Percentiles rank a stretch among this genome's conserved stretches.
Evolutionary conservation across 208 protist genomes (phyloP).

Genomic region (Trypanosoma boissoni): DNA sequence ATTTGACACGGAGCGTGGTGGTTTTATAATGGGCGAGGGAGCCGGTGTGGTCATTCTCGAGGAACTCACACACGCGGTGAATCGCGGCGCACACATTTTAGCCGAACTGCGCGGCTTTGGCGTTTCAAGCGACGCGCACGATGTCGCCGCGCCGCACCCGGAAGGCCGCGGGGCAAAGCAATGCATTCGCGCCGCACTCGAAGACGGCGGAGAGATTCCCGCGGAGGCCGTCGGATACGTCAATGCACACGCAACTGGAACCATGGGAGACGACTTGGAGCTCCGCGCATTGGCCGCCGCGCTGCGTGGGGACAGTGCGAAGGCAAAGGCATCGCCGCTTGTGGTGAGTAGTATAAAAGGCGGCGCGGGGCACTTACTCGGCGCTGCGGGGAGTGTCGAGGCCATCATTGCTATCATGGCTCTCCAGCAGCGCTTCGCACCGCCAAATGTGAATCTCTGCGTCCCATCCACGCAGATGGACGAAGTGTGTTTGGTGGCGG

Average conservation of each 20-base stretch:
- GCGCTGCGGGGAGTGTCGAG: conserved; percentile 95
- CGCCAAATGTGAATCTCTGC: conserved; percentile 93
- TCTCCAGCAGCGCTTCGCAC: conserved; percentile 63
- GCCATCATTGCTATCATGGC: conserved; percentile 86
- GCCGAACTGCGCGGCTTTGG: conserved; percentile 92
- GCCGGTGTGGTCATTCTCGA: conserved; percentile 94
- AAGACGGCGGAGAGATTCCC: conserved; percentile 48
- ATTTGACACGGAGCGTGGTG: conserved; percentile 89
- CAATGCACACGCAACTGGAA: conserved; percentile 98
- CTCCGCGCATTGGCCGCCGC: conserved; percentile 37
- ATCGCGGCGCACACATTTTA: conserved; percentile 78
- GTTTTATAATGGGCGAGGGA: conserved; percentile 98
- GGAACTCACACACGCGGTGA: conserved; percentile 81
- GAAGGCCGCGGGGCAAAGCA: conserved; percentile 83
- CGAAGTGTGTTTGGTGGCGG: conserved; percentile 22
- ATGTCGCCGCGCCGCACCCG: conserved; percentile 93
- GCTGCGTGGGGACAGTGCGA: conserved; percentile 18
- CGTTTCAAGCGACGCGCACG: conserved; percentile 89
- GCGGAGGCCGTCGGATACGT: conserved; percentile 86
- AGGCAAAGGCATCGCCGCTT: no score
- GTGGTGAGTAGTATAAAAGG: conserved; percentile 91
- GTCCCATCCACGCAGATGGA: conserved; percentile 21
- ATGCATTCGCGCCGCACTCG: conserved; percentile 82
- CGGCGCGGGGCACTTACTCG: conserved; percentile 96
- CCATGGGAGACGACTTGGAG: conserved; percentile 95